Conservation (phyloP, 116 monocot species). For the Zostera marina region DNA sequence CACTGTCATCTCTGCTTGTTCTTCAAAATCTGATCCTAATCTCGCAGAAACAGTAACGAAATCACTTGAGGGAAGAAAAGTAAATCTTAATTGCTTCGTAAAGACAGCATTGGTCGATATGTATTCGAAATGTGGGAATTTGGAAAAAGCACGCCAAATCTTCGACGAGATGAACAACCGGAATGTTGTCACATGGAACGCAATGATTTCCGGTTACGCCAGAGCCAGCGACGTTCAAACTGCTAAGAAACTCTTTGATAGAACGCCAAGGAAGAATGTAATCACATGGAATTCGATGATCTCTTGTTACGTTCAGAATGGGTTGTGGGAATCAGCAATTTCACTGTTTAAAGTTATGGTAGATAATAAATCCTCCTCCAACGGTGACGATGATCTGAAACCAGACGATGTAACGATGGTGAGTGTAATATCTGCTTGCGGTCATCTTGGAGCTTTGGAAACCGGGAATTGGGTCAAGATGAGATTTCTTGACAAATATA, state of each 20-base stretch:
- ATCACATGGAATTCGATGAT: constrained; percentile 38
- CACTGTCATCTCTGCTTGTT: constrained; percentile 17
- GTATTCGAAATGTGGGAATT: constrained; percentile 22
- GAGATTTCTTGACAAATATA: not conserved
- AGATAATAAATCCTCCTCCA: not conserved
- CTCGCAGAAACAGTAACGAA: constrained; percentile 15
- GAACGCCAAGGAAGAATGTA: constrained; percentile 18
- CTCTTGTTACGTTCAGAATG: constrained; percentile 27
- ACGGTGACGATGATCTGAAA: not conserved
- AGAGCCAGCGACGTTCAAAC: constrained; percentile 7
- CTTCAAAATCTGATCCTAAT: constrained; percentile 13
- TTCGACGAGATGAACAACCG: constrained; percentile 14
- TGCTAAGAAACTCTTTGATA: constrained; percentile 18
- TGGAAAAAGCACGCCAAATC: constrained; percentile 12
- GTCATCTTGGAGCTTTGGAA: constrained; percentile 23
- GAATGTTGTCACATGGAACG: constrained; percentile 24
- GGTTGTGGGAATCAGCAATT: constrained; percentile 12
- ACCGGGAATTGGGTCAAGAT: constrained; percentile 11
- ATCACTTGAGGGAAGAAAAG: constrained; percentile 4
- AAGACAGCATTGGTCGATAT: constrained; percentile 29
- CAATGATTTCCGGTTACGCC: constrained; percentile 22
- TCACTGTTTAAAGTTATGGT: constrained; percentile 18
- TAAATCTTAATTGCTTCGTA: constrained; percentile 14
- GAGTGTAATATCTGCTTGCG: constrained; percentile 23
- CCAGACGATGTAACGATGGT: constrained; percentile 28